Conservation (phyloP, 441 rosid species). For the Isatis lusitanica region DNA sequence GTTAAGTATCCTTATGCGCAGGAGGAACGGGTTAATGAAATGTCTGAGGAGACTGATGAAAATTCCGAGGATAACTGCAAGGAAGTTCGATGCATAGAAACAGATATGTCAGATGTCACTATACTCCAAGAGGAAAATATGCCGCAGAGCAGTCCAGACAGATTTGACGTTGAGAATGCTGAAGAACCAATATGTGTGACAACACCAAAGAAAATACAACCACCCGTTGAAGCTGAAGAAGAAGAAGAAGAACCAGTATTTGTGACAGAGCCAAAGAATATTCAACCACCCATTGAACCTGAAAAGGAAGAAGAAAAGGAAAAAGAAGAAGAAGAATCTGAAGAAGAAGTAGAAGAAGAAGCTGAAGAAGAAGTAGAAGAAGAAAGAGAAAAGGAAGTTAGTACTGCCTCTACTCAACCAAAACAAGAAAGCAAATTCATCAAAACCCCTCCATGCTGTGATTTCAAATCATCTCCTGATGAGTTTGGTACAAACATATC, state of each 20-base stretch:
- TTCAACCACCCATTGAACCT: constrained; percentile 34
- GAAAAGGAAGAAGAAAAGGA: constrained; percentile 10
- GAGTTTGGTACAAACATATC: constrained; percentile 21
- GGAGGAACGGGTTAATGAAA: constrained; percentile 29
- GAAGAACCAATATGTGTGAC: constrained; percentile 30
- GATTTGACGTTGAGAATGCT: constrained; percentile 4
- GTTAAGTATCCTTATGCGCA: not conserved
- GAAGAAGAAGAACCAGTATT: constrained; percentile 21
- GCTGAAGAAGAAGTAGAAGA: constrained; percentile 28
- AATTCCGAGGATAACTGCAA: constrained; percentile 50
- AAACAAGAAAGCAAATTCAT: constrained; percentile 37
- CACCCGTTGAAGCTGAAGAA: constrained; percentile 34
- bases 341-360: not conserved
- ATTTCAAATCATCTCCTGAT: constrained; percentile 23
- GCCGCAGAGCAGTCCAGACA: constrained; percentile 33
- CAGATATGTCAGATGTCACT: constrained; percentile 40
- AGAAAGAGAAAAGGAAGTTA: constrained; percentile 34
- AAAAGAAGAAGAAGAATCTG: not conserved
- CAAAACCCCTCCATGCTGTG: constrained; percentile 30
- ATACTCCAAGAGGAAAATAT: constrained; percentile 29
- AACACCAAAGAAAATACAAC: constrained; percentile 28
- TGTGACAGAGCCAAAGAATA: constrained; percentile 30
- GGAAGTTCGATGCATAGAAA: constrained; percentile 65
- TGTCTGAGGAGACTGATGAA: constrained; percentile 42
- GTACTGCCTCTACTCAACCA: constrained; percentile 2